Base-by-base conservation (phyloP, 2,329 filamentous ascomycete species). In the Fusarium nygamai region DNA sequence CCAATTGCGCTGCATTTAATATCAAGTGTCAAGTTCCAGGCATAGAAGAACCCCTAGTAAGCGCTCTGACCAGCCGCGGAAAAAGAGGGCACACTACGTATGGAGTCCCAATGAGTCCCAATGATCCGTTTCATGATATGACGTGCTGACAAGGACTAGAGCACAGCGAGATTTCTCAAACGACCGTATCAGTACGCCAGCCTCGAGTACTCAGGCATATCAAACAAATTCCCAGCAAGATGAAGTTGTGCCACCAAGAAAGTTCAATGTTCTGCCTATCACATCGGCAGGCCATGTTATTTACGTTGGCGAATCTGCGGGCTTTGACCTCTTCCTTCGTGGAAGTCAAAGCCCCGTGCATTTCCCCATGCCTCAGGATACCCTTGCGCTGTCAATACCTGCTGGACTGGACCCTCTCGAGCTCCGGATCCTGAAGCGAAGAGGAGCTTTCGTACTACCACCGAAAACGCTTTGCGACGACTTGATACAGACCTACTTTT, bases 121-220 rank as follows among this genome's bases (percentile, higher is more conserved):
- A 9, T 9, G 10, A 19, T n/a, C 10, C 3, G 5, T 9, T 12
- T n/a, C 20, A 13, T 50, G 7, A 13, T n/a, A 7, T 12, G 2
- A 31, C 20, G 14, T 19, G 3, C 29, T 50, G 29, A 50, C 20
- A 6, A 13, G 6, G 0, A 50, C 5, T 6, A 50, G 47, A 31
- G 7, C 14, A 19, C 47, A n/a, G 20, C 8, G 3, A 50, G 10
- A 13, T 17, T 3, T 5, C 14, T 19, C 47, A 19, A 50, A 3
- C 14, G 7, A 12, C 14, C 1, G 20, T 5, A 12, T 9, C 7
- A 31, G 9, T 12, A 9, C 20, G 3, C 29, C 10, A 0, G 14
- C 22, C 10, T 50, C 47, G 13, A 50, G 5, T 50, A 17, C 7
- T n/a, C 7, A 17, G 16, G 10, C 14, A 12, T 5, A 50, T n/a